A percentile compares a stretch with the other conserved stretches of the same genome.
Conservation (phyloP, 108 stramenopile genomes). For the Nannochloropsis oceanica region DNA sequence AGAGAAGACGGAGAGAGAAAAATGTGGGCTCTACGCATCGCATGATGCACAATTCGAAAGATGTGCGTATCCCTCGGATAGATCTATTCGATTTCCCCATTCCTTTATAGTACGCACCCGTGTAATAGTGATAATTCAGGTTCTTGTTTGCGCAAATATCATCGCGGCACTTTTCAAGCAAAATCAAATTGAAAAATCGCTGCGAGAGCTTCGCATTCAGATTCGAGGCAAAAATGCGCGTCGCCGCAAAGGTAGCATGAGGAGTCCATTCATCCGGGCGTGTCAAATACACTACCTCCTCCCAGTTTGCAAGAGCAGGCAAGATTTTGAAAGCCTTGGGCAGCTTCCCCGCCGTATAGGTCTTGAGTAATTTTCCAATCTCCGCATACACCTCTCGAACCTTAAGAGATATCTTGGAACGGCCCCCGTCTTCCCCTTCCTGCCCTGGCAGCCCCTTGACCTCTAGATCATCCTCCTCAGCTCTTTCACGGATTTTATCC, state of each 20-base stretch:
- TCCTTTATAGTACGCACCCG: not conserved
- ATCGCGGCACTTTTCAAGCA: slow-evolving; percentile 79
- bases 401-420: not conserved
- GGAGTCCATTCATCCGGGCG: slow-evolving; percentile 91
- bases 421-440: slow-evolving; percentile 17
- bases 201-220: slow-evolving; percentile 92
- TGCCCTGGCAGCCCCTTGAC: slow-evolving; percentile 17
- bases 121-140: slow-evolving; percentile 96
- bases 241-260: slow-evolving; percentile 86
- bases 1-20: too few relatives aligned
- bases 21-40: too few relatives aligned
- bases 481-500: slow-evolving; percentile 86
- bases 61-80: too few relatives aligned
- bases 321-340: slow-evolving; percentile 99
- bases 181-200: slow-evolving; percentile 85
- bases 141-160: slow-evolving; percentile 79
- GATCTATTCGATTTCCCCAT: not conserved
- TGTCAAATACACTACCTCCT: slow-evolving; percentile 90
- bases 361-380: slow-evolving; percentile 78
- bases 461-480: slow-evolving; percentile 45
- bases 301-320: slow-evolving; percentile 87
- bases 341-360: slow-evolving; percentile 87
- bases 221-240: slow-evolving; percentile 93
- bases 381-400: slow-evolving; percentile 85
- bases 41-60: too few relatives aligned